Conservation (phyloP, 2,329 filamentous ascomycete species). For the Phaeosphaeria sp. region DNA sequence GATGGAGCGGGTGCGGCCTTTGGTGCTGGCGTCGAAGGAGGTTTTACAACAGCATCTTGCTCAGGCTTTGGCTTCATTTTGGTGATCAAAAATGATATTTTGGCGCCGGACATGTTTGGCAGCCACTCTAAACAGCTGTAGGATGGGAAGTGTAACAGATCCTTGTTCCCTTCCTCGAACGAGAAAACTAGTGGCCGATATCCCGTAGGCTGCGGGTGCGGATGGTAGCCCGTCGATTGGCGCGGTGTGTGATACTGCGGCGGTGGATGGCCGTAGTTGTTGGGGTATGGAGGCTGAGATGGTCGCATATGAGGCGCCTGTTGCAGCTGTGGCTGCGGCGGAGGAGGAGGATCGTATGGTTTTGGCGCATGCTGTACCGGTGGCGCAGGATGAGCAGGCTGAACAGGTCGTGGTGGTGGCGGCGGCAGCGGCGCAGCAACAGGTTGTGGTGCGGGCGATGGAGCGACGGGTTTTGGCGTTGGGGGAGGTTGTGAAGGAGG, state of each 20-base stretch:
- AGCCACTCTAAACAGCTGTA: slow-evolving; percentile 78
- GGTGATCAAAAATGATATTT: slow-evolving; percentile 80
- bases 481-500: slow-evolving; percentile 14
- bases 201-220: slow-evolving; percentile 50
- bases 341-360: slow-evolving; percentile 21
- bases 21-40: slow-evolving; percentile 37
- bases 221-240: slow-evolving; percentile 41
- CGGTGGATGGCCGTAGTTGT: slow-evolving; percentile 28
- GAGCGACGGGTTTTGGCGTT: slow-evolving; percentile 15
- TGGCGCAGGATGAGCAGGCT: slow-evolving; percentile 17
- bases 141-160: slow-evolving; percentile 80
- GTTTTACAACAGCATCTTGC: slow-evolving; percentile 47
- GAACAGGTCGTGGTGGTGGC: slow-evolving; percentile 20
- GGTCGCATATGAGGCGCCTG: slow-evolving; percentile 24
- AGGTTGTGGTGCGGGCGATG: slow-evolving; percentile 18
- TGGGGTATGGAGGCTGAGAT: slow-evolving; percentile 27
- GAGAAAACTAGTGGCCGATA: slow-evolving; percentile 50
- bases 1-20: slow-evolving; percentile 11
- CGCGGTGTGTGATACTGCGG: slow-evolving; percentile 31
- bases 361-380: slow-evolving; percentile 16
- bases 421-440: slow-evolving; percentile 14
- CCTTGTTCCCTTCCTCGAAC: slow-evolving; percentile 60
- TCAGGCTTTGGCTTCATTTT: slow-evolving; percentile 62
- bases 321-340: slow-evolving; percentile 21
- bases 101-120: slow-evolving; percentile 65